These are phyloP conservation scores for Ulota crispa DNA, from an alignment of 225 moss, liverwort and hornwort species.

Conservation along the genomic window DNA sequence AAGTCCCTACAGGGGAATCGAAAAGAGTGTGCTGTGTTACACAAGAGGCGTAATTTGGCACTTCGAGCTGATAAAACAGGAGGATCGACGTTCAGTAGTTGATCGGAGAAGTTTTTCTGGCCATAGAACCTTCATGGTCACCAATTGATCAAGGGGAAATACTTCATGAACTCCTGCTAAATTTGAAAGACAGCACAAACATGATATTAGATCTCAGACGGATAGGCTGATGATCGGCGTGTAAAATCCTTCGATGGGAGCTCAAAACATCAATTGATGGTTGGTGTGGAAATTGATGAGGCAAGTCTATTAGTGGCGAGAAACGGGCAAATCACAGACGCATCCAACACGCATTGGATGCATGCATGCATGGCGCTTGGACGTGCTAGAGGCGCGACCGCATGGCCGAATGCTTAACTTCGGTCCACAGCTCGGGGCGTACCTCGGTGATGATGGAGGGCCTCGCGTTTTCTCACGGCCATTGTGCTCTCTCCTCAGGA, in stretches of 20 bases:
- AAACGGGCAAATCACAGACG: slow-evolving; percentile 44
- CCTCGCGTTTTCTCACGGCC: slow-evolving; percentile 42
- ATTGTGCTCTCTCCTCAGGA: slow-evolving; percentile 37
- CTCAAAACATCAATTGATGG: neutral
- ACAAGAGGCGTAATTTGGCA: no score
- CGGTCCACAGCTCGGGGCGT: slow-evolving; percentile 14
- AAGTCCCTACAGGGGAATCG: no score
- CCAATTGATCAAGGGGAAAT: neutral
- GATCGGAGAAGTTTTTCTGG: no score
- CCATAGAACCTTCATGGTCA: neutral
- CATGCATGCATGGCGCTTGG: slow-evolving; percentile 28
- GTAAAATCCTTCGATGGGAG: neutral
- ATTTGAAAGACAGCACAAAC: neutral
- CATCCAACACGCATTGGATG: slow-evolving; percentile 21
- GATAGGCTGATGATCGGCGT: neutral
- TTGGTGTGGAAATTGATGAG: neutral
- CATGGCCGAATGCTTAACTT: slow-evolving; percentile 42
- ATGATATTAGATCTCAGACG: neutral
- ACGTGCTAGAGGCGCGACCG: slow-evolving; percentile 43
- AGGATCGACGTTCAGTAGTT: no score
- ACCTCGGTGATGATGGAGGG: slow-evolving; percentile 36
- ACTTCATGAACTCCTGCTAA: neutral
- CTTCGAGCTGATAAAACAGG: no score
- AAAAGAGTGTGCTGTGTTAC: no score
- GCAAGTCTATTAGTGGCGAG: slow-evolving; percentile 11